A percentile compares a stretch with the other conserved stretches of the same genome.
Evolutionary conservation across 805 yeast genomes (phyloP).

Genomic region (Zygosaccharomyces kombuchaensis): DNA sequence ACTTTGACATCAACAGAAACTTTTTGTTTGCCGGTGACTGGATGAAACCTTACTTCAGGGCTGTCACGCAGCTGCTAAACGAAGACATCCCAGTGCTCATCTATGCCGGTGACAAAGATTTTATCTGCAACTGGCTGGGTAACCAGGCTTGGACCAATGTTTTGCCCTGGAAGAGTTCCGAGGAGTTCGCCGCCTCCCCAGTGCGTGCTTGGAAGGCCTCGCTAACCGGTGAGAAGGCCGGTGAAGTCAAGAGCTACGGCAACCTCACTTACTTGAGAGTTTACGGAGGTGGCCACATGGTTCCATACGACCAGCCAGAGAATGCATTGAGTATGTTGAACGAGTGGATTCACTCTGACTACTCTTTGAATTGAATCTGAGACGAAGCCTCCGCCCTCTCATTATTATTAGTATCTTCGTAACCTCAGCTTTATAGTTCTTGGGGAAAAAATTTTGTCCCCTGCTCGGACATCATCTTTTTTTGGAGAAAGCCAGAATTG

Average conservation of each 20-base stretch:
- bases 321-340: conserved; percentile 75
- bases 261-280: conserved; percentile 78
- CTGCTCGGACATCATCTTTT: too few species aligned
- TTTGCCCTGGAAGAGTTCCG: conserved; percentile 61
- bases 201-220: conserved; percentile 43
- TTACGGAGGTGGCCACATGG: conserved; percentile 94
- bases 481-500: too few species aligned
- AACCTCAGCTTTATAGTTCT: background rate
- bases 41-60: conserved; percentile 82
- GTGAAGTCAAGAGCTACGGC: conserved; percentile 61
- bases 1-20: conserved; percentile 70
- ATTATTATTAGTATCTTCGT: background rate
- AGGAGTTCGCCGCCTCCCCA: conserved; percentile 47
- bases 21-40: conserved; percentile 87
- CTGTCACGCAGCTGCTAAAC: conserved; percentile 68
- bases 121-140: conserved; percentile 95
- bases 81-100: conserved; percentile 73
- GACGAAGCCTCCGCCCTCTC: background rate
- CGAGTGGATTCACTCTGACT: conserved; percentile 77
- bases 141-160: conserved; percentile 80
- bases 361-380: conserved; percentile 22
- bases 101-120: conserved; percentile 95
- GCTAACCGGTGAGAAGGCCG: conserved; percentile 51
- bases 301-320: conserved; percentile 84
- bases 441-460: too few species aligned